phyloP scores from a whole-genome alignment of 257 asterid species.

The Eucommia ulmoides region DNA sequence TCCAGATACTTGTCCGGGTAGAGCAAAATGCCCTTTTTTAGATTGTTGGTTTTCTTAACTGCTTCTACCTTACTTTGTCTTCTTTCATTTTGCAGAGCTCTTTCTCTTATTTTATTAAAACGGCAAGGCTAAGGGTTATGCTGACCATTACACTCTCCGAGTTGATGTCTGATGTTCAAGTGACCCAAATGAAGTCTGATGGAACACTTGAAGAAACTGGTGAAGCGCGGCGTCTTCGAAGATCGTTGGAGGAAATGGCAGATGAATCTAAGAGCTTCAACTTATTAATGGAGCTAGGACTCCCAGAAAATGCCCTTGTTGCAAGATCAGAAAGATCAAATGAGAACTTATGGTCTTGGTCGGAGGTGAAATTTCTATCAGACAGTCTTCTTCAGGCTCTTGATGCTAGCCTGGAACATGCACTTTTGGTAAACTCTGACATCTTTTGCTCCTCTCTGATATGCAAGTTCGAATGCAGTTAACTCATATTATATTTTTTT shows the following conservation, averaged over 20 bases:
- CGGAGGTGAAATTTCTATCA: slow-evolving; percentile 65
- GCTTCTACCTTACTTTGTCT: slow-evolving; percentile 11
- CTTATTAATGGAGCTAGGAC: slow-evolving; percentile 57
- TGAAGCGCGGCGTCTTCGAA: slow-evolving; percentile 86
- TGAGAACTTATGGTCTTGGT: slow-evolving; percentile 74
- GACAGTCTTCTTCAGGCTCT: slow-evolving; percentile 86
- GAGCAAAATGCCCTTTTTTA: slow-evolving; percentile 12
- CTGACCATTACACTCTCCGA: slow-evolving; percentile 90
- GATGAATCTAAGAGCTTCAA: slow-evolving; percentile 59
- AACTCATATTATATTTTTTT: slow-evolving; percentile 1
- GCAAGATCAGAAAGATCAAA: slow-evolving; percentile 31
- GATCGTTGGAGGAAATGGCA: slow-evolving; percentile 73
- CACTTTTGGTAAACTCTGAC: slow-evolving; percentile 61
- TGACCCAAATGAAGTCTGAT: slow-evolving; percentile 87
- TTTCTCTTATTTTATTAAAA: slow-evolving; percentile 68
- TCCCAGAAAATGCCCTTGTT: slow-evolving; percentile 56
- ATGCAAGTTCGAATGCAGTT: slow-evolving; percentile 3
- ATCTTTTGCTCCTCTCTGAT: slow-evolving; percentile 12
- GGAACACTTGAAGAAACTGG: slow-evolving; percentile 93
- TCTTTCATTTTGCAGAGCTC: slow-evolving; percentile 56
- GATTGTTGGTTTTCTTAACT: slow-evolving; percentile 1
- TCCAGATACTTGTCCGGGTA: slow-evolving; percentile 94
- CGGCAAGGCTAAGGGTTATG: slow-evolving; percentile 84
- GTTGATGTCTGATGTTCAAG: slow-evolving; percentile 99
- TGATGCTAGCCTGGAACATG: slow-evolving; percentile 97